Conservation (phyloP, 2,329 filamentous ascomycete genomes). For the Escovopsis sp. region DNA sequence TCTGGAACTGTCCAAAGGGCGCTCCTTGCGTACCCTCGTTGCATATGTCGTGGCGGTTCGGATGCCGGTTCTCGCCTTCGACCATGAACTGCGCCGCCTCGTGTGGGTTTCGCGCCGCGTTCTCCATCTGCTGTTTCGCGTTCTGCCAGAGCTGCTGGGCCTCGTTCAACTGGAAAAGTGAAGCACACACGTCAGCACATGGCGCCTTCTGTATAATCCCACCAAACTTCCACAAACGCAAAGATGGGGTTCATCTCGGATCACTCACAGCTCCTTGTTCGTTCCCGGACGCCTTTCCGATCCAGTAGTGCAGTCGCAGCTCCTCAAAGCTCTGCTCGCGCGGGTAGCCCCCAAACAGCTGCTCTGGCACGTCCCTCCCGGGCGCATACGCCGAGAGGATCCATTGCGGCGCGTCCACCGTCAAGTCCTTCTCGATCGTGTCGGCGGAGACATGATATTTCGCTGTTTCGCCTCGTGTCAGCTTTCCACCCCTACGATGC, state of each 20-base stretch:
- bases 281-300: constrained; percentile 45
- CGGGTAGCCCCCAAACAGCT: constrained; percentile 66
- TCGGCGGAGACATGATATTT: constrained; percentile 42
- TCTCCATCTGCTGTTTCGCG: constrained; percentile 57
- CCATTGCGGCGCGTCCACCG: constrained; percentile 62
- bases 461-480: constrained; percentile 6
- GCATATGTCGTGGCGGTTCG: constrained; percentile 57
- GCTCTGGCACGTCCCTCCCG: constrained; percentile 58
- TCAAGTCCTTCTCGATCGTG: constrained; percentile 51
- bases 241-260: neutral
- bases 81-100: constrained; percentile 59
- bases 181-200: no score
- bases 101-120: constrained; percentile 51
- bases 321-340: constrained; percentile 86
- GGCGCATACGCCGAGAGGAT: constrained; percentile 78
- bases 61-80: constrained; percentile 52
- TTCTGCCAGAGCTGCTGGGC: constrained; percentile 47
- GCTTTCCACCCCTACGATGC: neutral
- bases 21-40: constrained; percentile 30
- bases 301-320: constrained; percentile 59
- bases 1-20: constrained; percentile 30
- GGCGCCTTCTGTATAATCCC: no score
- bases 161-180: constrained; percentile 36
- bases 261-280: constrained; percentile 34
- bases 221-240: no score